Evolutionary conservation across 1,284 basidiomycete species (phyloP), one percentile per base, ranked within the genome.

Genomic region (Trichosporon sp.): DNA sequence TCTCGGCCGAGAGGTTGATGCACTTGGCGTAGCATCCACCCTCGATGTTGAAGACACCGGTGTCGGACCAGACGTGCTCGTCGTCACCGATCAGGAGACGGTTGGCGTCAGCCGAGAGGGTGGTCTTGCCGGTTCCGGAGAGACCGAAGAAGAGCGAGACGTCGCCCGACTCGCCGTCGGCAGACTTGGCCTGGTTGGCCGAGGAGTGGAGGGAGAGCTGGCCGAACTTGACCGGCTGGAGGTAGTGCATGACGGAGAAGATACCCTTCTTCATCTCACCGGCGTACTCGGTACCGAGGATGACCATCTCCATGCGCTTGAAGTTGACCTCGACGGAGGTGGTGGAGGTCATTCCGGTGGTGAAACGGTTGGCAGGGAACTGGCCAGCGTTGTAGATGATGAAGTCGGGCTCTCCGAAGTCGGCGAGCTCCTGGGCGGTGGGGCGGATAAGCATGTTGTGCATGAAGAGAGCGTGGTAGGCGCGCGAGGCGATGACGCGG

Each of bases 221-320:
- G 70, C 94, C 94, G 82, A 97, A 99, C 84, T 98, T 98, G 87
- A 99, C 91, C 23, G 97, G 96, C 87, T 97, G 94, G 74, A 99
- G 88, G 85, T 99, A 99, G 87, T 99, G 97, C 97, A 99, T 99
- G 79, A 99, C 95, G 66, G 92, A 95, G 87, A 99, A 99, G 83
- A 99, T 93, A 84, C 97, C 97, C 90, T 99, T 99, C 88, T 99
- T 99, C 97, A 99, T 99, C 87, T 99, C 97, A 74, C 97, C 97
- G 65, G 97, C 97, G 84, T 99, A 99, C 84, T 99, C 96, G 68
- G 97, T 98, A 73, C 97, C 96, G 78, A 99, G 92, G 81, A 99
- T 99, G 81, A 99, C 95, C 96, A 99, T 99, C 86, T 99, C 97
- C 92, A 95, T 98, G 69, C 97, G 93, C 88, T 98, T 98, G 86